Evolutionary conservation across 1,284 basidiomycete species (phyloP), one percentile per base, ranked within the genome.

Genomic region (Chiua sp.): DNA sequence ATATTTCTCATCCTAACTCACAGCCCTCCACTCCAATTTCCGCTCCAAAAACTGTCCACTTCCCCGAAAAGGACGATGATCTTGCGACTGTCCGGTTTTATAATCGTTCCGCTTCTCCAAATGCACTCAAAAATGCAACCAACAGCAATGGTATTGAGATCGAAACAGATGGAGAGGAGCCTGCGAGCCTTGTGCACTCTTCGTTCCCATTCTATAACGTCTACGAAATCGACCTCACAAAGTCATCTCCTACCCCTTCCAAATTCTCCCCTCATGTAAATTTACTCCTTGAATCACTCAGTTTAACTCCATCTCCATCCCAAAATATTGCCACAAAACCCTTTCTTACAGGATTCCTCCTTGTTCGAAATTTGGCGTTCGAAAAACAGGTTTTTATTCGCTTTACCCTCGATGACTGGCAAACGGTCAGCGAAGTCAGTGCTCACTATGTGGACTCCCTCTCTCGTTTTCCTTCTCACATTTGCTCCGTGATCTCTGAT

Each of bases 331-430:
- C 73, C 66, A 32, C 72, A 65, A 65, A 56, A 64, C 72, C 50
- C 23, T 79, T 70, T 22, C 81, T 79, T 65, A 84, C 73, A 7
- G 94, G 93, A n/a, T 84, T 86, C 8, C 78, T 97, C 51, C 82
- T 93, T 55, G 93, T 95, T 39, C 86, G 89, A 67, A 98, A 98
- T 74, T 65, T 96, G 53, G 81, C 92, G 0, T 98, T 93, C 68
- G 88, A 94, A 74, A 98, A 98, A 77, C 84, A 85, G 64, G 90
- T 98, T 55, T 88, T 86, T 2, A 84, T 97, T 1, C 84, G 96
- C 16, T 98, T 97, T 75, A 98, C 96, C 2, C 81, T 96, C 55
- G 96, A 98, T 75, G 87, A 92, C 61, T 98, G 96, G 96, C 87
- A 91, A 65, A 98, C 96, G 2, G 93, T 93, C 2, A 92, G 88